Base-by-base conservation (phyloP, 2,329 filamentous ascomycete species). In the Podosphaera fusca region DNA sequence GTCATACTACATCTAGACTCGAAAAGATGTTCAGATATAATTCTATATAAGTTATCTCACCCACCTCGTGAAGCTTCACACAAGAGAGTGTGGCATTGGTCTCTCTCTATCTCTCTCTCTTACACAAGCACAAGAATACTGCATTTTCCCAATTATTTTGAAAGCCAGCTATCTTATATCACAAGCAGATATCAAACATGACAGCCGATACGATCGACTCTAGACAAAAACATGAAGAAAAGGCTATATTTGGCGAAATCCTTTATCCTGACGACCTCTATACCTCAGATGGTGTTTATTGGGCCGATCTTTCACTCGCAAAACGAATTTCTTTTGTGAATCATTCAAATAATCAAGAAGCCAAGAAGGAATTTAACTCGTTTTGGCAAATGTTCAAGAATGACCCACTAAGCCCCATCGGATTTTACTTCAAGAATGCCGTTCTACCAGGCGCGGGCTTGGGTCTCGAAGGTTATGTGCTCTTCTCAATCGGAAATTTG, bases 401-500 rank as follows among this genome's bases (percentile, higher is more conserved):
- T 57, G 87, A 95, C 66, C 88, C 89, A 35, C 75, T 95, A 14
- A 85, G 82, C 57, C 88, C 89, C 0, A 58, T 96, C n/a, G 73
- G 76, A 31, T 92, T 82, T 76, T 96, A 96, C 70, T 84, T 94
- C 68, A 80, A 81, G 66, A 92, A 94, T 68, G 90, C 89, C 71
- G 84, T 95, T 56, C 80, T 96, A 58, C 90, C 90, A 55, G 90
- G 90, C 70, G 88, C 88, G 62, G 90, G 90, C 68, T 80, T 96
- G 55, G 84, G 88, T 67, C 78, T 96, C 34, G 90, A 96, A 76
- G 90, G 81, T 73, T 79, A 67, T 60, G 73, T 68, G 14, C 45
- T 34, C 12, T 96, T 96, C 75, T 95, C 89, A 61, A 95, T 96
- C 63, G 90, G 90, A 58, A 95, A 95, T 70, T 74, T 96, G 61